Conservation (phyloP, 2,329 filamentous ascomycete genomes). For the Zymoseptoria crescenta region DNA sequence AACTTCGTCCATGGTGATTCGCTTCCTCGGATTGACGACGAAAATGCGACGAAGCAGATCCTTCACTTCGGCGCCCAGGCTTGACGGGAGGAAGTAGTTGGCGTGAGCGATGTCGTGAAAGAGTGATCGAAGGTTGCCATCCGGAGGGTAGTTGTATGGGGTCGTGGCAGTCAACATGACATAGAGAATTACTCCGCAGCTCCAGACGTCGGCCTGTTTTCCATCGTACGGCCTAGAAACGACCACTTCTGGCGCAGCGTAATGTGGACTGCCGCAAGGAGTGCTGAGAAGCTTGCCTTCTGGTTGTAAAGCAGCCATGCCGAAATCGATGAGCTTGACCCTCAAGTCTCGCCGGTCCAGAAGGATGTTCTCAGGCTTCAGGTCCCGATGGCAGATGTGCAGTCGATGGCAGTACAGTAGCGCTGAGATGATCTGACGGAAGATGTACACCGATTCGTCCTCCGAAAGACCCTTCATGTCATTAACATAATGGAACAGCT, state of each 20-base stretch:
- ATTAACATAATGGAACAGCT: slow-evolving; percentile 82
- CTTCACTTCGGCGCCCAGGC: slow-evolving; percentile 58
- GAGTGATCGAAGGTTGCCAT: slow-evolving; percentile 54
- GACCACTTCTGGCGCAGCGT: slow-evolving; percentile 88
- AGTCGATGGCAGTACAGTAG: slow-evolving; percentile 89
- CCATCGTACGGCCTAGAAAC: slow-evolving; percentile 70
- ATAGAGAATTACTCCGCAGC: slow-evolving; percentile 81
- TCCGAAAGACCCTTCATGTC: slow-evolving; percentile 66
- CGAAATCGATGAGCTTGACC: slow-evolving; percentile 94
- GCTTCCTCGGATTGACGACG: slow-evolving; percentile 65
- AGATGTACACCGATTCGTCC: slow-evolving; percentile 72
- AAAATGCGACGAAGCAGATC: slow-evolving; percentile 76
- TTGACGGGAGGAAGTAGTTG: slow-evolving; percentile 39
- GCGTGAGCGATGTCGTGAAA: slow-evolving; percentile 51
- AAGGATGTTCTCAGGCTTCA: slow-evolving; percentile 96
- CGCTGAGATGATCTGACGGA: slow-evolving; percentile 87
- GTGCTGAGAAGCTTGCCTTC: slow-evolving; percentile 72
- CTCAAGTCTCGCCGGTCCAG: slow-evolving; percentile 61
- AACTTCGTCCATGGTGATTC: slow-evolving; percentile 72
- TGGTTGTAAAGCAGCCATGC: slow-evolving; percentile 90
- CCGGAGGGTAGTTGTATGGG: slow-evolving; percentile 64
- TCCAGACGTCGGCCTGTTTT: slow-evolving; percentile 88
- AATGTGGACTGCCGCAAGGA: slow-evolving; percentile 92
- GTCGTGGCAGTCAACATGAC: slow-evolving; percentile 76
- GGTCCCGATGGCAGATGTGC: slow-evolving; percentile 89